A percentile compares a stretch with the other conserved stretches of the same genome.
These are phyloP conservation scores for Aspergillus bridgeri DNA, from an alignment of 495 filamentous ascomycete genomes.

Conservation along the genomic window DNA sequence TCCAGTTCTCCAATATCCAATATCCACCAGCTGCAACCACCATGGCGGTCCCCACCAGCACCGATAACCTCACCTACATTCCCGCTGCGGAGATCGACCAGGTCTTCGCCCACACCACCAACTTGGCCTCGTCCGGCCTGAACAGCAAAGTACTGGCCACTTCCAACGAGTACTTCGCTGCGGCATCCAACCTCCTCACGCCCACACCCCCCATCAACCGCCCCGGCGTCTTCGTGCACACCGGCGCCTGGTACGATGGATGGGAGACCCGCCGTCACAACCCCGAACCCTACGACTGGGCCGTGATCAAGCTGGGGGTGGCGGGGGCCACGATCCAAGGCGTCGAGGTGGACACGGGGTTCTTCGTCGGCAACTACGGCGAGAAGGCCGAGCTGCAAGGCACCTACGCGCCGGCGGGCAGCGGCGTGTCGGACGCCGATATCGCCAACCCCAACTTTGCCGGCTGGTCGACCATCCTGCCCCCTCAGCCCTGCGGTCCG, in stretches of 20 bases:
- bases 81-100: conserved; percentile 61
- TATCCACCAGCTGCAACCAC: not conserved
- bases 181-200: conserved; percentile 73
- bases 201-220: conserved; percentile 71
- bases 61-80: conserved; percentile 26
- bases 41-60: conserved; percentile 13
- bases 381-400: conserved; percentile 81
- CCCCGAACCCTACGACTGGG: conserved; percentile 74
- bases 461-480: conserved; percentile 73
- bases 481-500: conserved; percentile 68
- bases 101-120: conserved; percentile 60
- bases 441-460: conserved; percentile 55
- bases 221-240: conserved; percentile 77
- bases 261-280: conserved; percentile 95
- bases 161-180: conserved; percentile 89
- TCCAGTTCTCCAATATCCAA: not conserved
- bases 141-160: conserved; percentile 70
- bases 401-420: conserved; percentile 52
- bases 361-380: conserved; percentile 85
- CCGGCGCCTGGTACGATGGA: conserved; percentile 92
- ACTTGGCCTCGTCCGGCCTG: conserved; percentile 72
- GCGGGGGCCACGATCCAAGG: conserved; percentile 71
- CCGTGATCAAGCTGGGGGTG: conserved; percentile 75
- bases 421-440: conserved; percentile 55
- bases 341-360: conserved; percentile 82